Base-by-base conservation (phyloP, 257 asterid species). In the Echites panduratus region DNA sequence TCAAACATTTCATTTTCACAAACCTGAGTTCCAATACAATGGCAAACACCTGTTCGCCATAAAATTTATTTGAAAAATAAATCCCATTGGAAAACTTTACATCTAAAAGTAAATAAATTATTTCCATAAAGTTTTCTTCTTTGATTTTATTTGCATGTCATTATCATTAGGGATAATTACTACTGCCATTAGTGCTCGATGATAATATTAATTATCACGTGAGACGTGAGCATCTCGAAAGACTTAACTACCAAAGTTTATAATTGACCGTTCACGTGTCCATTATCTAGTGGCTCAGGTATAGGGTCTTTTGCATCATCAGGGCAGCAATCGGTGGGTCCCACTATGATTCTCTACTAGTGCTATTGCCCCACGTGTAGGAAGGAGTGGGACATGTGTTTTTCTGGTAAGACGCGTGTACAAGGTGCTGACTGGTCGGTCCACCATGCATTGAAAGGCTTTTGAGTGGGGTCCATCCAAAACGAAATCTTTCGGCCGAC, bases 231-330 rank as follows among this genome's bases (percentile, higher is more conserved):
- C 75, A 57, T 48, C 56, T 66, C 78, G 70, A 66, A 49, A n/a
- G n/a, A n/a, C n/a, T n/a, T n/a, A 5, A 76, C 81, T 81, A 66
- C n/a, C n/a, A n/a, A n/a, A n/a, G n/a, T n/a, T n/a, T n/a, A n/a
- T n/a, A 40, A 22, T 26, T 29, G 0, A 38, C 69, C 81, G 83
- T 72, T 64, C 80, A 86, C 95, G 85, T 87, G 90, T 77, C 67
- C 26, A 8, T 26, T 0, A 44, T 17, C 8, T 0, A 66, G 2
- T 47, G 63, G 75, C 64, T 27, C 26, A 24, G 32, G 47, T 0
- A 49, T 65, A 50, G 38, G 11, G 59, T 35, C 16, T 32, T 24
- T 6, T 40, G 56, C 59, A 58, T 5, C 4, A 53, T n/a, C n/a
- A n/a, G n/a, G 6, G 20, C 68, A 20, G 20, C 59, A n/a, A 4